Evolutionary conservation across 768 basidiomycete genomes (phyloP), one percentile per base, ranked within the genome.

Genomic region (Trametopsis cervina): DNA sequence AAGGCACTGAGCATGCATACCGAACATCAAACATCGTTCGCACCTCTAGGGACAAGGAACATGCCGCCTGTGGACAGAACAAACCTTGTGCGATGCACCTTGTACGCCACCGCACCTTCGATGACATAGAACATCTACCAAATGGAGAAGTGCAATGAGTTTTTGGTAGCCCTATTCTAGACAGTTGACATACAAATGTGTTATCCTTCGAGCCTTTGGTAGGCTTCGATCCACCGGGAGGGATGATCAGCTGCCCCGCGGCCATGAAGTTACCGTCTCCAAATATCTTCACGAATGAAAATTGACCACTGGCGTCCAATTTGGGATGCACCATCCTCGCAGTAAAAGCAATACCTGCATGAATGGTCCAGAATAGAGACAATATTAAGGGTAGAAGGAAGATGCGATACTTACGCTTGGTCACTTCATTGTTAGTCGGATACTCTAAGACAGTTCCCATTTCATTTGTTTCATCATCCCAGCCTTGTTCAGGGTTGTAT

Each of bases 201-300:
- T 98, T 99, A 59, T 98, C 96, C 61, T 88, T 93, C 1, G 92
- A 81, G 21, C 78, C 76, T 63, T 98, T 98, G 50, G 77, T 81
- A 12, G 88, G 87, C 65, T 99, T 99, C 51, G 77, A 72, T 17
- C 78, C 77, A 5, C 77, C 71, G 0, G 86, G 79, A 3, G 91
- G 91, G 35, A 98, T 85, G 45, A 77, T 72, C 38, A 98, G 73
- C 53, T 92, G 80, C 0, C 96, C 96, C 24, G 90, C 85, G 1
- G 93, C 94, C 50, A 97, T 81, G 61, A 89, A 97, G 39, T 88
- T 81, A 40, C 81, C 88, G 53, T 98, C 95, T 22, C 85, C 83
- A 58, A 94, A 95, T 18, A 96, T 77, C 67, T 92, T 94, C 60
- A 95, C 86, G 64, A 90, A 99, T 20, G 71, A 73, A 81, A 93